Evolutionary conservation across 1,139 yeast species (phyloP), one percentile per base, ranked within the genome.

Genomic region (Taphrina populina): DNA sequence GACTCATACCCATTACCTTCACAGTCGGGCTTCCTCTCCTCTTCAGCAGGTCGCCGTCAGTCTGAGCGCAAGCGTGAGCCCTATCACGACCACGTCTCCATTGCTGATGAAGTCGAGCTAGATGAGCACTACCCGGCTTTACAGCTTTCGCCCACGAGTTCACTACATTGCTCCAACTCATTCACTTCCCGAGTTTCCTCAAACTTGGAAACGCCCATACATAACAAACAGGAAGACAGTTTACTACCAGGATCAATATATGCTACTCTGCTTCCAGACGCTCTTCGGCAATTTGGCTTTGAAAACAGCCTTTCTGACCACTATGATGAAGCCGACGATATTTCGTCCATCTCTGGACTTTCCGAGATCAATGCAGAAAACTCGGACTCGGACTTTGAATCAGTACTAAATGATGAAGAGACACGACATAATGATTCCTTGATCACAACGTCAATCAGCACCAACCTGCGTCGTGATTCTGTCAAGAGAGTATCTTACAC

Each of bases 131-230:
- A 32, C 20, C 36, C 26, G 2, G 8, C 37, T 19, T 17, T 13
- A 6, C 29, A 17, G 24, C 15, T 37, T 4, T 49, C 46, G 11
- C 54, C 54, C 17, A 19, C 35, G n/a, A 41, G 33, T 13, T 49
- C 54, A 4, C 29, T 49, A 27, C 45, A 37, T 26, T 49, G 39
- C 46, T 37, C 46, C 30, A 40, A 33, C 36, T 49, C 54, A 19
- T 21, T 49, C 46, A 20, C 39, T 26, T 49, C 54, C 20, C 43
- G 44, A 29, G n/a, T 29, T 13, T 39, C 54, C 13, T 39, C 47
- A 2, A 21, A 17, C 33, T 27, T 10, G 27, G 33, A 21, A 13
- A 26, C 36, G 32, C 44, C 29, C 29, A 17, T 39, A 21, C 24
- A 11, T 20, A 30, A 15, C 27, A 49, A 33, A 11, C 20, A 5